Conservation (phyloP, 495 filamentous ascomycete genomes). For the Talaromyces proteolyticus region DNA sequence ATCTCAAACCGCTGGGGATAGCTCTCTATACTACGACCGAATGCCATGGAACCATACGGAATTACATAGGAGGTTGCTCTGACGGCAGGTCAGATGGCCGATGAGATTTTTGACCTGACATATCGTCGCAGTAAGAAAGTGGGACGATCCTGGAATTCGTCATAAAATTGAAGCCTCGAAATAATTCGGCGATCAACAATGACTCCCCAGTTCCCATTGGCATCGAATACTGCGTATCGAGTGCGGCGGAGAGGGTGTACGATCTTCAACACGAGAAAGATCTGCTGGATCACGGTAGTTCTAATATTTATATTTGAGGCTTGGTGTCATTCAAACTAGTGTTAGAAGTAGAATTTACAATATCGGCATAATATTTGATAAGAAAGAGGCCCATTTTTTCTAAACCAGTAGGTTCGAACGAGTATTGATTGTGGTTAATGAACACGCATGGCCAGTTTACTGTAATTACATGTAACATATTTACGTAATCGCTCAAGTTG, state of each 20-base stretch:
- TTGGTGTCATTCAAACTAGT: too few relatives aligned
- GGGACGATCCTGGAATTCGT: neutral
- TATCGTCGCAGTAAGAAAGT: neutral
- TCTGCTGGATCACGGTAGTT: neutral
- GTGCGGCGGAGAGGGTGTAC: neutral
- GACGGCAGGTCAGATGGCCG: neutral
- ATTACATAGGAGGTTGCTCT: neutral
- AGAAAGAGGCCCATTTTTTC: too few relatives aligned
- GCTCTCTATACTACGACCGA: too few relatives aligned
- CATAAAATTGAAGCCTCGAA: neutral
- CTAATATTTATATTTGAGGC: too few relatives aligned
- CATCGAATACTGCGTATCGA: neutral
- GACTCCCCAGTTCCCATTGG: neutral
- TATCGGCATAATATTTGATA: too few relatives aligned
- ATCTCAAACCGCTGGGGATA: too few relatives aligned
- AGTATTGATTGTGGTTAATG: too few relatives aligned
- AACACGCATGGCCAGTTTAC: too few relatives aligned
- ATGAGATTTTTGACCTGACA: neutral
- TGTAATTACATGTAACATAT: too few relatives aligned
- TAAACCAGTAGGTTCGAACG: too few relatives aligned
- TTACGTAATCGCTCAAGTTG: too few relatives aligned
- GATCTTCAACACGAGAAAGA: neutral
- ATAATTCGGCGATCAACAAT: neutral
- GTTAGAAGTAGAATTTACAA: too few relatives aligned
- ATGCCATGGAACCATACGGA: neutral